Conservation (phyloP, 179 eudicot species). For the Silene vulgaris region DNA sequence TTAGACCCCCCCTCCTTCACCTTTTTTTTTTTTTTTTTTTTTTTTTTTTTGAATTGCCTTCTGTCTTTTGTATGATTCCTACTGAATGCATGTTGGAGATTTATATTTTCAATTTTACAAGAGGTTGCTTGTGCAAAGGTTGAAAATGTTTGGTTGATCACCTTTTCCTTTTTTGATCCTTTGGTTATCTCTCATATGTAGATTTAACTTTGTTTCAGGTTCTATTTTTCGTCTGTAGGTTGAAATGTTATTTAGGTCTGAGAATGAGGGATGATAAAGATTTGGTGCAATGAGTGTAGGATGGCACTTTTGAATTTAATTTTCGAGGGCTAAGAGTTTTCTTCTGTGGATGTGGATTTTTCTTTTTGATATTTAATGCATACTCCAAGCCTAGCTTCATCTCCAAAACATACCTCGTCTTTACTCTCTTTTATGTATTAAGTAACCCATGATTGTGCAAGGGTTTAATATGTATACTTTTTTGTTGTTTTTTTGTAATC, state of each 20-base stretch:
- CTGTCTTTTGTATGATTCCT: background rate
- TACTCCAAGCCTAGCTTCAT: background rate
- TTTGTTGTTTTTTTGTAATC: background rate
- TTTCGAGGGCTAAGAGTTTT: background rate
- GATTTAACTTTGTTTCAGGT: constrained; percentile 3
- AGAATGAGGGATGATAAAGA: constrained; percentile 3
- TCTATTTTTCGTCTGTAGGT: background rate
- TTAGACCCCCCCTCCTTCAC: no score
- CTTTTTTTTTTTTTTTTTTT: no score
- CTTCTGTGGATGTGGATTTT: background rate
- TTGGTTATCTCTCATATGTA: background rate
- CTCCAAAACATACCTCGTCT: background rate
- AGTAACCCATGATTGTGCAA: background rate
- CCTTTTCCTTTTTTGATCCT: constrained; percentile 5
- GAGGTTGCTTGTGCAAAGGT: background rate
- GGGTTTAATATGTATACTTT: background rate
- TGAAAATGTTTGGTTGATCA: background rate
- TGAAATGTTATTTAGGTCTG: background rate
- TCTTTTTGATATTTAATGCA: constrained; percentile 1
- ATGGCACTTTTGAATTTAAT: background rate
- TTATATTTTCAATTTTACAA: background rate
- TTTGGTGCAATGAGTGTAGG: background rate
- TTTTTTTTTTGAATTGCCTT: background rate
- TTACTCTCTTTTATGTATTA: background rate
- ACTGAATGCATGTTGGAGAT: background rate